Evolutionary conservation across 164 flowering plant genomes (phyloP).

Genomic region (Akebia trifoliata): DNA sequence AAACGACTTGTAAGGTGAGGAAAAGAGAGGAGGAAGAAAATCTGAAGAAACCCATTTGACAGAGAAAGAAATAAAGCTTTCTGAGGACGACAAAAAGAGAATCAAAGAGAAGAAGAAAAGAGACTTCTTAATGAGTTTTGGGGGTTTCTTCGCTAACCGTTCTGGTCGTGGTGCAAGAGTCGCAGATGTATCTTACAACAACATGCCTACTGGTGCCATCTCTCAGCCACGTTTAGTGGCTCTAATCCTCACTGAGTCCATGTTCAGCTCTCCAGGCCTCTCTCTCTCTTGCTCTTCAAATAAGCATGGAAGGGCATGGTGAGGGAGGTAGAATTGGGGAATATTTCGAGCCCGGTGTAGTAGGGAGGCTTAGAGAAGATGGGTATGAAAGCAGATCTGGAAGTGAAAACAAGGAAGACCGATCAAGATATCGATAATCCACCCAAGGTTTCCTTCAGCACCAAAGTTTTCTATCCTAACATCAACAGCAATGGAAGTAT

Average conservation of each 20-base stretch:
- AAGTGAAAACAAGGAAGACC: slow-evolving; percentile 74
- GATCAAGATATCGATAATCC: slow-evolving; percentile 71
- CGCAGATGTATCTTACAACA: slow-evolving; percentile 54
- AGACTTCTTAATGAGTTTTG: slow-evolving; percentile 67
- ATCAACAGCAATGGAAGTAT: too few species aligned
- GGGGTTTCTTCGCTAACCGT: slow-evolving; percentile 62
- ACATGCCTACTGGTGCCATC: slow-evolving; percentile 61
- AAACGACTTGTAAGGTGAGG: neutral
- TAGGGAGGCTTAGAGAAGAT: slow-evolving; percentile 62
- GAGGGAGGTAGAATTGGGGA: too few species aligned
- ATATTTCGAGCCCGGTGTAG: slow-evolving; percentile 25
- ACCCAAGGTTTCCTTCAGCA: too few species aligned
- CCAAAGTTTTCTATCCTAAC: too few species aligned
- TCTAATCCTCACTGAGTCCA: slow-evolving; percentile 57
- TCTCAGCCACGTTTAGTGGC: slow-evolving; percentile 50
- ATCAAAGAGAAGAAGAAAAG: too few species aligned
- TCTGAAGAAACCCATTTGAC: neutral
- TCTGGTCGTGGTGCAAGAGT: too few species aligned
- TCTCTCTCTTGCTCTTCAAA: slow-evolving; percentile 93
- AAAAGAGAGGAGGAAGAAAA: neutral
- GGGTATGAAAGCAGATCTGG: slow-evolving; percentile 98
- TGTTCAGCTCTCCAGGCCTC: slow-evolving; percentile 89
- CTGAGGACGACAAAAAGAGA: too few species aligned
- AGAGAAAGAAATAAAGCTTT: too few species aligned
- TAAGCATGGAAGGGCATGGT: slow-evolving; percentile 62